Evolutionary conservation across 768 basidiomycete species (phyloP), one percentile per base, ranked within the genome.

Genomic region (Suillus paluster): DNA sequence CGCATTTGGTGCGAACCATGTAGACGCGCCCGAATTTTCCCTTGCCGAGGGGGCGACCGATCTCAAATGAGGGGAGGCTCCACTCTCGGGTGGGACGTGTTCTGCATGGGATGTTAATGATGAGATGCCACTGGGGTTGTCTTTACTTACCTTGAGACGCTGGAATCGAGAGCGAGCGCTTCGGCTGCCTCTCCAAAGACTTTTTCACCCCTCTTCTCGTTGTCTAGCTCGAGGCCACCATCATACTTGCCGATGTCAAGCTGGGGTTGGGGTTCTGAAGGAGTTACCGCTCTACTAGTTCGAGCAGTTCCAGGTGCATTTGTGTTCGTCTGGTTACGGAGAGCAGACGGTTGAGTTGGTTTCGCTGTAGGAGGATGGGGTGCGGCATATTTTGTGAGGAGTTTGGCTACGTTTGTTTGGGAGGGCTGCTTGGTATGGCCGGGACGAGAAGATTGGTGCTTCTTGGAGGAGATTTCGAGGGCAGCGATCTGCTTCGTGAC

Each of bases 1-100:
- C 85, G 63, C 80, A 75, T 75, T 96, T 97, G 21, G 97, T 98
- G 56, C 96, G 87, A 49, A 97, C 95, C 90, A 99, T 96, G 81
- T 99, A 99, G 27, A 99, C 97, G 3, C 95, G 91, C 1, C 97
- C 97, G 68, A 99, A 99, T 79, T 99, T 99, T 50, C 97, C 97
- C 74, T 99, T 98, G n/a, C 97, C 97, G 2, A 99, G 83, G 4
- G 95, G 95, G 12, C 95, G 87, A 19, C 97, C 97, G 70, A 99
- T 97, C 65, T 97, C 94, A 68, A 99, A 97, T 58, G 88, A 84
- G 62, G 86, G 85, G 5, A 99, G 80, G 34, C 85, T 87, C 90
- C 95, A 95, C 69, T 94, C 92, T 21, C 88, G 85, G 0, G 93
- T 94, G 21, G 92, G 93, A 41, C 79, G 83, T 64, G 79, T 81